phyloP scores from a whole-genome alignment of 129 eudicot species.

The Helianthus tuberosus region DNA sequence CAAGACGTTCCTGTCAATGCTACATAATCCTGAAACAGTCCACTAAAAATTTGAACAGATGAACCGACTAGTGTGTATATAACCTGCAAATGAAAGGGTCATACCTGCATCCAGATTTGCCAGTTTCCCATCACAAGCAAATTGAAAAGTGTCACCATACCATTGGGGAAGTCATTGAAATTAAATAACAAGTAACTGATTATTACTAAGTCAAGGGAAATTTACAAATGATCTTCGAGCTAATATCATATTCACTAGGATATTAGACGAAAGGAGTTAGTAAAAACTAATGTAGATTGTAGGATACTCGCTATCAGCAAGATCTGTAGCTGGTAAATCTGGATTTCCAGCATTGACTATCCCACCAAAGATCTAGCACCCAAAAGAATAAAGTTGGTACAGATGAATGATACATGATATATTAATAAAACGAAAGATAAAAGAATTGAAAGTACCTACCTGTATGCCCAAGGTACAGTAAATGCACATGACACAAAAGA shows the following conservation, averaged over 20 bases:
- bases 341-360: constrained; percentile 86
- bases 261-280: background rate
- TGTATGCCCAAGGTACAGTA: constrained; percentile 92
- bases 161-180: constrained; percentile 93
- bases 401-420: background rate
- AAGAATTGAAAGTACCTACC: constrained; percentile 63
- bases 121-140: constrained; percentile 87
- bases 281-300: constrained; percentile 7
- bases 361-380: constrained; percentile 79
- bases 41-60: background rate
- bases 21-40: constrained; percentile 66
- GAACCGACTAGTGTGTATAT: constrained; percentile 4
- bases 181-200: constrained; percentile 84
- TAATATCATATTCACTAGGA: background rate
- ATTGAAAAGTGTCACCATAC: constrained; percentile 97
- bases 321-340: constrained; percentile 62
- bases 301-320: constrained; percentile 94
- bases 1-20: constrained; percentile 73
- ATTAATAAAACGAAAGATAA: constrained; percentile 1
- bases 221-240: background rate
- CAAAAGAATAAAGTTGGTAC: background rate
- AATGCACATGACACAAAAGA: constrained; percentile 85
- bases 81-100: background rate
- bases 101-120: constrained; percentile 98
- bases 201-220: constrained; percentile 52